Evolutionary conservation across 2,329 filamentous ascomycete species (phyloP), one percentile per base, ranked within the genome.

Genomic region (Dothistroma pini): DNA sequence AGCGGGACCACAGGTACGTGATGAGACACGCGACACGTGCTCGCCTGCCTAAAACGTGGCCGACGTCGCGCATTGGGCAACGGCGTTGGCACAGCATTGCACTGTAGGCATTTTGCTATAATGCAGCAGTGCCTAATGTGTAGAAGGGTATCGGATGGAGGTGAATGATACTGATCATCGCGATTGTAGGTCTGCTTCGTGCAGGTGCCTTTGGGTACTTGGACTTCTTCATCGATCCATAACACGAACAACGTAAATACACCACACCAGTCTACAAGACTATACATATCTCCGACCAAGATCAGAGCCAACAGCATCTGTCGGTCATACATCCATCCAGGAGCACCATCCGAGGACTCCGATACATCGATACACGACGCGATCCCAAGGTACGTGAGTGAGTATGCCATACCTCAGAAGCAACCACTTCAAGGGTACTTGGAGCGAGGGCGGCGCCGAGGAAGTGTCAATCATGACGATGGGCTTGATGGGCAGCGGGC

Each of bases 1-100:
- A 61, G 62, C 54, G 56, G 56, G 55, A 50, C 57, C 61, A 35
- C 31, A 56, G 56, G 60, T 62, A 50, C 47, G 54, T 59, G 29
- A 6, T 11, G 29, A 49, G 32, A 35, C 51, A 50, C 47, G 38
- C 35, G 52, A 54, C 55, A 57, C 55, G 55, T 57, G 55, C 55
- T 57, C 41, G 41, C 55, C 44, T 57, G 44, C 55, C 55, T 38
- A 57, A 57, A 50, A 50, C 55, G 55, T 49, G 44, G 19, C 32
- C 21, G 29, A 29, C 25, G 25, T 29, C 12, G 34, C 53, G n/a
- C 53, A 19, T 19, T 44, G 16, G 34, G 50, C 50, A 49, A 10
- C 10, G 44, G 22, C 22, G 10, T 29, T 29, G 25, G 25, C 44
- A 19, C 9, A 29, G 21, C 48, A 51, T 51, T 8, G 48, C 48